Evolutionary conservation across 495 filamentous ascomycete species (phyloP).

Genomic region (Tuber borchii): DNA sequence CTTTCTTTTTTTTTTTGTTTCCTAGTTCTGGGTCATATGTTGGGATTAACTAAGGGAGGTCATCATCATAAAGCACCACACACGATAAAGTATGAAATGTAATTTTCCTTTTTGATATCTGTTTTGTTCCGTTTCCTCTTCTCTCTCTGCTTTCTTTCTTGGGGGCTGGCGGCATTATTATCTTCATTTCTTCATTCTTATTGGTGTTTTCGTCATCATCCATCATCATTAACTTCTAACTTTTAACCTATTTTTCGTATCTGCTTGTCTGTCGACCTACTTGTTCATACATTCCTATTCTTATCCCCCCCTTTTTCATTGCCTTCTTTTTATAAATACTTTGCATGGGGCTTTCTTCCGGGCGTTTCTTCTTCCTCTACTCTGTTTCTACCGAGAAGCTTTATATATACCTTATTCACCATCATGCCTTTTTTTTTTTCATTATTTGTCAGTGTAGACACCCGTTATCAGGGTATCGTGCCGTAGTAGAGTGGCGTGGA

Average conservation of each 20-base stretch:
- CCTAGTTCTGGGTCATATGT: slow-evolving; percentile 5
- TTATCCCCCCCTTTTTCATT: slow-evolving; percentile 13
- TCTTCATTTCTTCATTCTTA: slow-evolving; percentile 18
- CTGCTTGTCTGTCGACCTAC: not conserved
- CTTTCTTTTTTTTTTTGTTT: slow-evolving; percentile 28
- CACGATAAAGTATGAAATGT: slow-evolving; percentile 3
- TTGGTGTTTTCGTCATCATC: slow-evolving; percentile 11
- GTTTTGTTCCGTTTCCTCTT: slow-evolving; percentile 11
- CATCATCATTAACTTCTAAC: slow-evolving; percentile 9
- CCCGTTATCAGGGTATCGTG: not conserved
- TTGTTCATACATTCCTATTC: slow-evolving; percentile 14
- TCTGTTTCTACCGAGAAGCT: slow-evolving; percentile 5
- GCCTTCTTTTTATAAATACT: slow-evolving; percentile 10
- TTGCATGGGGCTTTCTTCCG: slow-evolving; percentile 3
- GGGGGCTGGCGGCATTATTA: not conserved
- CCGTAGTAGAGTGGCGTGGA: not conserved
- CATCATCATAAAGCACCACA: not conserved
- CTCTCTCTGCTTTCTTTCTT: slow-evolving; percentile 3
- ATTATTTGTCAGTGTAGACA: not conserved
- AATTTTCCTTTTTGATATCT: slow-evolving; percentile 19
- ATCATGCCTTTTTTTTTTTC: not conserved
- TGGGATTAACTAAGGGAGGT: not conserved
- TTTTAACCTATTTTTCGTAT: slow-evolving; percentile 6
- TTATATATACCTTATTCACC: not conserved
- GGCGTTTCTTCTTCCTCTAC: slow-evolving; percentile 18